phyloP scores from a whole-genome alignment of 306 rosid genomes.

The Potentilla sterilis region DNA sequence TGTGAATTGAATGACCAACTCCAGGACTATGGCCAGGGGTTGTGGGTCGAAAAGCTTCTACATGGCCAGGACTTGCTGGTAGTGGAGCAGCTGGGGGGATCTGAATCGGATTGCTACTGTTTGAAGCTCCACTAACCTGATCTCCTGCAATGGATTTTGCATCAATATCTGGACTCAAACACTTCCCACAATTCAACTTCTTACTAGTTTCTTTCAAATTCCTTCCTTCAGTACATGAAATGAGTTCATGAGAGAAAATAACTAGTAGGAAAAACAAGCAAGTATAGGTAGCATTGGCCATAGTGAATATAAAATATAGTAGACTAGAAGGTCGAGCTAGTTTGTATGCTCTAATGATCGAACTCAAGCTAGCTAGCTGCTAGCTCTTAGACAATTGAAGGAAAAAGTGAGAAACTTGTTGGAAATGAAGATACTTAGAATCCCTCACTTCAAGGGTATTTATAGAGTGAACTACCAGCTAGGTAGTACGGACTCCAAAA shows the following conservation, averaged over 20 bases:
- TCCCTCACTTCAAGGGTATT: conserved; percentile 13
- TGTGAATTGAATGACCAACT: conserved; percentile 61
- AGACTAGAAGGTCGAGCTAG: background rate
- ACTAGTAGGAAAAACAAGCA: conserved; percentile 40
- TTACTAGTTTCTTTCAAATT: conserved; percentile 32
- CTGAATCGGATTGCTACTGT: background rate
- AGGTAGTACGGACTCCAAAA: background rate
- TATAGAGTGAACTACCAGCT: conserved; percentile 6
- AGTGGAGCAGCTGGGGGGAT: background rate
- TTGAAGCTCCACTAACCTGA: background rate
- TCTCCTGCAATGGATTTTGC: conserved; percentile 5
- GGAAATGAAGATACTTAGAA: background rate
- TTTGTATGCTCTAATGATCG: background rate
- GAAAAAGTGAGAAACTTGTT: background rate
- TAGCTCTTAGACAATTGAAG: background rate
- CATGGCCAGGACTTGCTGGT: conserved; percentile 31
- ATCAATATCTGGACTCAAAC: background rate
- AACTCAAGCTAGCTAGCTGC: conserved; percentile 5
- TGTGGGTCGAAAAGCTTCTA: conserved; percentile 66
- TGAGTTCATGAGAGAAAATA: conserved; percentile 45
- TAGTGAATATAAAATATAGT: background rate
- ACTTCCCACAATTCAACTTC: conserved; percentile 17
- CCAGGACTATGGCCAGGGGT: conserved; percentile 81
- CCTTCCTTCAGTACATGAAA: conserved; percentile 48
- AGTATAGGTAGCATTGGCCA: conserved; percentile 46